phyloP scores from a whole-genome alignment of 192 early-diverging fungal genomes.

The Coemansia sp. region DNA sequence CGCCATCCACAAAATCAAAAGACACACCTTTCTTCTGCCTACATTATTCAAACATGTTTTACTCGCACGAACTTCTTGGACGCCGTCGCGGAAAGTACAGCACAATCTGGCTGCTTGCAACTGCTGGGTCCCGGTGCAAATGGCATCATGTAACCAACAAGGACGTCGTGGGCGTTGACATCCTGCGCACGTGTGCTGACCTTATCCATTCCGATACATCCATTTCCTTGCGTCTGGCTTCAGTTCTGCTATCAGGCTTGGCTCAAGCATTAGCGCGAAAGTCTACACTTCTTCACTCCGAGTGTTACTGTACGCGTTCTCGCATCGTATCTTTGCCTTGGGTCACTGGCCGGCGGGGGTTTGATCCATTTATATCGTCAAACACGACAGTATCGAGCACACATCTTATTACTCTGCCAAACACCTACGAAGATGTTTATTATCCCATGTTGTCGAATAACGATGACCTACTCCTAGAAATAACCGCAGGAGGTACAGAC shows the following conservation, averaged over 20 bases:
- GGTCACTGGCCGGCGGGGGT: slow-evolving; percentile 21
- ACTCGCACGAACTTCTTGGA: slow-evolving; percentile 44
- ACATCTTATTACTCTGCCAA: slow-evolving; percentile 22
- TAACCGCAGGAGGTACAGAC: background rate
- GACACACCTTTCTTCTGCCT: too few species aligned
- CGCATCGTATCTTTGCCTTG: slow-evolving; percentile 33
- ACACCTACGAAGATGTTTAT: background rate
- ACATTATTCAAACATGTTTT: slow-evolving; percentile 26
- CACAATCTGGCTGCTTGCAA: slow-evolving; percentile 40
- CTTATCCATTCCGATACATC: slow-evolving; percentile 20
- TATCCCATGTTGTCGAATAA: background rate
- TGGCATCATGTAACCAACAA: slow-evolving; percentile 21
- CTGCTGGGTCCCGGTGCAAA: slow-evolving; percentile 9
- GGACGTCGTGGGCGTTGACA: slow-evolving; percentile 32
- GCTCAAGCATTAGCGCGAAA: slow-evolving; percentile 25
- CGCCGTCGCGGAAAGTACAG: slow-evolving; percentile 34
- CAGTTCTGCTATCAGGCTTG: slow-evolving; percentile 35
- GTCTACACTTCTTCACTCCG: slow-evolving; percentile 14
- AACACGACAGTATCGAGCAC: slow-evolving; percentile 17
- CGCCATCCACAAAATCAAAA: background rate
- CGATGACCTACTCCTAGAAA: background rate
- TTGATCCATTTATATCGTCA: slow-evolving; percentile 30
- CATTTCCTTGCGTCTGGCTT: slow-evolving; percentile 35
- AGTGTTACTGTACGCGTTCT: slow-evolving; percentile 26
- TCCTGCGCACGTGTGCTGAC: slow-evolving; percentile 30